Evolutionary conservation across 371 early-diverging fungal genomes (phyloP), one percentile per base, ranked within the genome.

Genomic region (Parasitella parasitica): DNA sequence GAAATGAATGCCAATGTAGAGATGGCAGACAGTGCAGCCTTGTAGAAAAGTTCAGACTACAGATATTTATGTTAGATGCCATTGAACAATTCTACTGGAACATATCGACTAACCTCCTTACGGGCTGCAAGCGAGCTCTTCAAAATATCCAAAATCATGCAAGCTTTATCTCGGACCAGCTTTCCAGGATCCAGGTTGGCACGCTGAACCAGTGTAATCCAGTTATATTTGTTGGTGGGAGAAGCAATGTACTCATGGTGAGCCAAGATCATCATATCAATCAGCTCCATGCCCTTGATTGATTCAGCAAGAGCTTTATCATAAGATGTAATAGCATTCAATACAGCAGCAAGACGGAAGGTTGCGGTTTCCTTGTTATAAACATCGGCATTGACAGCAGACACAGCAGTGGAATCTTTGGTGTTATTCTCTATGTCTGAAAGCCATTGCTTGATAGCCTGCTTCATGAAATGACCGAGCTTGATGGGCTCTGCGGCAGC

Each of bases 151-250:
- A 68, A 58, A 22, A 90, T 73, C 22, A 66, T 74, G 6, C 54
- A 38, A 11, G 69, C 75, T 22, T 82, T 71, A 11, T 70, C 71
- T 27, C 68, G 67, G 16, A 91, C 85, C 27, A 95, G 71, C 18
- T 82, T 84, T 3, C 86, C 86, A 15, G 95, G 92, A 60, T 94
- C 88, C 20, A 89, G 64, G 37, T 84, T 78, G 16, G 91, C 85
- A 16, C 90, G 85, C 73, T 92, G 92, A 53, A 87, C 83, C 43
- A 95, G 76, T 1, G 89, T 82, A 59, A 94, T 88, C 95, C 95
- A 96, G 63, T 89, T 83, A 63, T 95, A 92, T 59, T 80, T 84
- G 57, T 89, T 88, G 12, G 81, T 81, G 28, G 81, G 86, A 38
- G 86, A 86, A 18, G 78, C 80, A n/a, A 93, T 80, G 11, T 82